Conservation (phyloP, 2,329 filamentous ascomycete genomes). For the Trichophyton rubrum region DNA sequence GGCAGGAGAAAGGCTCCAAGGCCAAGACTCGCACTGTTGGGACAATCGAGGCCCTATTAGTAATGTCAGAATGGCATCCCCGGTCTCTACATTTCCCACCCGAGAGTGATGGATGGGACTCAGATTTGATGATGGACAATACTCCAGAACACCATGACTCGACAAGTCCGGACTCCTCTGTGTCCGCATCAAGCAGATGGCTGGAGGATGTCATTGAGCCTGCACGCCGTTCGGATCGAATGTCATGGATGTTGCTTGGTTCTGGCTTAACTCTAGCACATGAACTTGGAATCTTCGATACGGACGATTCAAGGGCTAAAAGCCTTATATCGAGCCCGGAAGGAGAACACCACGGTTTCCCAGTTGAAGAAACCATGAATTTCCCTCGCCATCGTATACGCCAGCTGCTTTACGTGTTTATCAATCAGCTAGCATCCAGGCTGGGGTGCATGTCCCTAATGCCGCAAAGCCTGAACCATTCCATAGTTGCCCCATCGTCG, state of each 20-base stretch:
- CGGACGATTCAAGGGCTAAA: constrained; percentile 23
- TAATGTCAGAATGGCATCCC: constrained; percentile 46
- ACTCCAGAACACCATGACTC: constrained; percentile 6
- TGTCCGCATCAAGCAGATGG: constrained; percentile 31
- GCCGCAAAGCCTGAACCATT: constrained; percentile 33
- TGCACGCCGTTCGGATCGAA: constrained; percentile 42
- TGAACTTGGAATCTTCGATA: constrained; percentile 39
- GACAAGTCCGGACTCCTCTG: constrained; percentile 19
- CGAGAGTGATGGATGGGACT: constrained; percentile 43
- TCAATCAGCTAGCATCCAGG: constrained; percentile 41
- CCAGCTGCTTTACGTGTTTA: constrained; percentile 34
- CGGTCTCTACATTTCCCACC: constrained; percentile 43
- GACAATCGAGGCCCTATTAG: constrained; percentile 41
- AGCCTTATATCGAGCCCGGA: constrained; percentile 11
- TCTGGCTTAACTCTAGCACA: constrained; percentile 42
- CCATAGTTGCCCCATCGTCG: constrained; percentile 29
- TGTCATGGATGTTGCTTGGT: constrained; percentile 49
- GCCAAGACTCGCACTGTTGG: constrained; percentile 40
- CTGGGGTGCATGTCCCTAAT: constrained; percentile 42
- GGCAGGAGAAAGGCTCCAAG: constrained; percentile 41
- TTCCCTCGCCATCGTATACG: constrained; percentile 23
- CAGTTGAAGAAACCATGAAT: constrained; percentile 22
- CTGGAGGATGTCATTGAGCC: constrained; percentile 43
- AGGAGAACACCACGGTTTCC: constrained; percentile 6
- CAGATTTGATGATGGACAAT: constrained; percentile 34